phyloP scores from a whole-genome alignment of 805 yeast species.

The Sugiyamaella smithiae region DNA sequence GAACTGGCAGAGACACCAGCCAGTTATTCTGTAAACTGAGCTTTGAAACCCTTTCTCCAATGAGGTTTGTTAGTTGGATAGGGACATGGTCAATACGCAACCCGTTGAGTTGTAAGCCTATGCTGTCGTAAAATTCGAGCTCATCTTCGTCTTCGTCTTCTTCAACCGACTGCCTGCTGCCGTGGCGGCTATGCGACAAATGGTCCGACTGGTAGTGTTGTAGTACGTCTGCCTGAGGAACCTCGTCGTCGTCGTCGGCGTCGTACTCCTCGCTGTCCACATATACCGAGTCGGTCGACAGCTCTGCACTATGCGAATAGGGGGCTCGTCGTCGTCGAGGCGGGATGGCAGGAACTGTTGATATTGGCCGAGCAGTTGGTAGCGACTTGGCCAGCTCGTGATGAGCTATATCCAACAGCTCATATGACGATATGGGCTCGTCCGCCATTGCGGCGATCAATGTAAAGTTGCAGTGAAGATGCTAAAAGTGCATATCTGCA shows the following conservation, averaged over 20 bases:
- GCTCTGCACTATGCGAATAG: not conserved
- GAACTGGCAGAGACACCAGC: constrained; percentile 46
- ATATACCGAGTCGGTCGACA: not conserved
- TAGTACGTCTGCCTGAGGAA: not conserved
- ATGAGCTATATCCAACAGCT: constrained; percentile 11
- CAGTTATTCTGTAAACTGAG: constrained; percentile 54
- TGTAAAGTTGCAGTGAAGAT: not conserved
- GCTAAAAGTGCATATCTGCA: too few species aligned
- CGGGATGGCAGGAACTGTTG: not conserved
- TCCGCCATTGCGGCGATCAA: constrained; percentile 7
- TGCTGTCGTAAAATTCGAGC: constrained; percentile 17
- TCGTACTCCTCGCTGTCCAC: not conserved
- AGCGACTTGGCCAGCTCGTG: constrained; percentile 13
- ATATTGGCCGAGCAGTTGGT: not conserved
- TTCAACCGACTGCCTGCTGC: constrained; percentile 7
- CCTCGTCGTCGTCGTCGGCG: constrained; percentile 2
- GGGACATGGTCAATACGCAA: constrained; percentile 41
- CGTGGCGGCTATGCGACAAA: not conserved
- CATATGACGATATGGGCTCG: constrained; percentile 2
- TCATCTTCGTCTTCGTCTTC: constrained; percentile 19
- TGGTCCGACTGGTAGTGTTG: not conserved
- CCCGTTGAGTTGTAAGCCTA: constrained; percentile 41
- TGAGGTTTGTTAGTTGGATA: constrained; percentile 37
- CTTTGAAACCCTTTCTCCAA: constrained; percentile 44
- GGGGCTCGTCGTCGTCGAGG: not conserved